Percentiles rank a stretch among this genome's conserved stretches.
Conservation (phyloP, 441 rosid species). For the Mallotus repandus region DNA sequence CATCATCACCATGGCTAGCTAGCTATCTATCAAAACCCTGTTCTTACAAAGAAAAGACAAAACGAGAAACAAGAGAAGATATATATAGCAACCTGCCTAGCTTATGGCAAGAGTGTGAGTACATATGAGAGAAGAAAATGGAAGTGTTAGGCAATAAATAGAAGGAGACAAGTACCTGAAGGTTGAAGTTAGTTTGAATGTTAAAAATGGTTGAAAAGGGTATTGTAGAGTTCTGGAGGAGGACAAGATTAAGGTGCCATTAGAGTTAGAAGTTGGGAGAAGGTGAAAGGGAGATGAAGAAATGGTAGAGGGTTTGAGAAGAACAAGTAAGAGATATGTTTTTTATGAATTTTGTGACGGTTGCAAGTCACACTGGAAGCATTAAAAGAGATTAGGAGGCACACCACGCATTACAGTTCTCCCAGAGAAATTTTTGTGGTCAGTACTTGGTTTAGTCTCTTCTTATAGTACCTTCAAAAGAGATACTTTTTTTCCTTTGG, state of each 20-base stretch:
- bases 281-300: not conserved
- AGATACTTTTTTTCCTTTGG: too few relatives aligned
- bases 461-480: too few relatives aligned
- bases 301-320: not conserved
- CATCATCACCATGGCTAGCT: conserved; percentile 40
- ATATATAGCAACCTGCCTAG: too few relatives aligned
- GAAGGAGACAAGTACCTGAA: not conserved
- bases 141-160: not conserved
- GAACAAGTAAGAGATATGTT: not conserved
- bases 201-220: too few relatives aligned
- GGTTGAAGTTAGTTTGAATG: too few relatives aligned
- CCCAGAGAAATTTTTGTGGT: too few relatives aligned
- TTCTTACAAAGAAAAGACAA: not conserved
- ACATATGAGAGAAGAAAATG: too few relatives aligned
- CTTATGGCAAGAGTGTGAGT: not conserved
- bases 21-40: not conserved
- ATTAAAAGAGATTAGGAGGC: not conserved
- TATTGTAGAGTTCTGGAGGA: not conserved
- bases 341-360: not conserved
- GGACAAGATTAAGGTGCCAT: not conserved
- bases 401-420: not conserved
- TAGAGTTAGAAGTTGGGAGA: not conserved
- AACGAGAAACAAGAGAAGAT: not conserved
- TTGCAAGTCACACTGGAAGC: not conserved
- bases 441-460: too few relatives aligned